These are phyloP conservation scores for Chrysosporium keratinophilum DNA, from an alignment of 2,329 filamentous ascomycete genomes.

Conservation along the genomic window DNA sequence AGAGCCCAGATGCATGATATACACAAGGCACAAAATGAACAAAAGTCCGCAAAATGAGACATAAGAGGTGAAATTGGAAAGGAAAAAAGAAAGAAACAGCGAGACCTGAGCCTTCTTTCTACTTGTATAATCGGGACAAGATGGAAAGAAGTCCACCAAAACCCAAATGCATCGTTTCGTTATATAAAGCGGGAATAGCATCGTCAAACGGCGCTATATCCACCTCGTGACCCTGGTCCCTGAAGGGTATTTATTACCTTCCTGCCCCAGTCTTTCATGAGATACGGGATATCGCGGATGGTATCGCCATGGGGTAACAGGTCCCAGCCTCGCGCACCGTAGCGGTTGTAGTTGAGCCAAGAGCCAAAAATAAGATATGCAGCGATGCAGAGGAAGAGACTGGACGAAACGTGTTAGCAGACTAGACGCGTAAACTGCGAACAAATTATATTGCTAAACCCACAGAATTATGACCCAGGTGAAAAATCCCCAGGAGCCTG, in stretches of 20 bases:
- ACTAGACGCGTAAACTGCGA: too few relatives aligned
- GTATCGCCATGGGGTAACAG: constrained; percentile 85
- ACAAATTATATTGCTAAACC: constrained; percentile 28
- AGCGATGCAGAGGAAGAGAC: constrained; percentile 72
- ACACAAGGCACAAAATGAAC: neutral
- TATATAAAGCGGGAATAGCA: neutral
- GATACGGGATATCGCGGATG: constrained; percentile 82
- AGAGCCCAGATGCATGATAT: neutral
- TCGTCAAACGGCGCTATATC: constrained; percentile 79
- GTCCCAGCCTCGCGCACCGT: constrained; percentile 91
- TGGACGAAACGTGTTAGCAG: constrained; percentile 30
- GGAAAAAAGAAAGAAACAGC: too few relatives aligned
- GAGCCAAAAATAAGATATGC: constrained; percentile 95
- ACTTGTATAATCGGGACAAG: neutral
- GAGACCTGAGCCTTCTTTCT: neutral
- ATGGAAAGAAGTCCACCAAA: neutral
- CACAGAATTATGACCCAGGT: constrained; percentile 94
- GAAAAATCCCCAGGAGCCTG: constrained; percentile 79
- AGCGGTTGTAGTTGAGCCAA: constrained; percentile 98
- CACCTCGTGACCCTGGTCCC: constrained; percentile 71
- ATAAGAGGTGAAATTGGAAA: too few relatives aligned
- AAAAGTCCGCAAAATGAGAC: neutral
- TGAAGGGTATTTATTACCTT: constrained; percentile 74
- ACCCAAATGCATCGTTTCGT: neutral
- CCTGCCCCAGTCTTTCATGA: constrained; percentile 78